phyloP scores from a whole-genome alignment of 2,329 filamentous ascomycete species.

The Calonectria pseudoturangicola region DNA sequence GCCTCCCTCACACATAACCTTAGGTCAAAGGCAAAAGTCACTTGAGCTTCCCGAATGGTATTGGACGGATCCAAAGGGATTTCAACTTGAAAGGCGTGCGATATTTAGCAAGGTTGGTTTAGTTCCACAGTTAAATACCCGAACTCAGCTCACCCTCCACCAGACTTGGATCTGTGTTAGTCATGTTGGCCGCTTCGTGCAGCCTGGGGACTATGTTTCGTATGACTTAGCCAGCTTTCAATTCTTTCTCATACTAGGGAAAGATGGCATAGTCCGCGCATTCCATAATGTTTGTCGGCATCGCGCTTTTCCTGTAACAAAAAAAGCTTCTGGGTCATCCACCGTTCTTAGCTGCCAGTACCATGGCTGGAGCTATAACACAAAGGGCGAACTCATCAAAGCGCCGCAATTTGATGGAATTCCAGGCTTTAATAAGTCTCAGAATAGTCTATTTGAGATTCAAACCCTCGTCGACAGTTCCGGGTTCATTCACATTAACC shows the following conservation, averaged over 20 bases:
- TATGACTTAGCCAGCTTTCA: slow-evolving; percentile 60
- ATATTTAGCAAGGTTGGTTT: slow-evolving; percentile 58
- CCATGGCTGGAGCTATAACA: slow-evolving; percentile 67
- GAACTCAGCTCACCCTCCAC: slow-evolving; percentile 40
- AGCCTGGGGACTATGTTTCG: slow-evolving; percentile 60
- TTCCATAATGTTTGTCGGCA: slow-evolving; percentile 68
- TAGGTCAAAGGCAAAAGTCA: not conserved
- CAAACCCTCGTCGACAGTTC: slow-evolving; percentile 15
- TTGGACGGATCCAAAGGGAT: slow-evolving; percentile 57
- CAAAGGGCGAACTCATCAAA: slow-evolving; percentile 64
- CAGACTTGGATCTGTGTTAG: slow-evolving; percentile 62
- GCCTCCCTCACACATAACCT: not conserved
- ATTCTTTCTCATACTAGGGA: slow-evolving; percentile 61
- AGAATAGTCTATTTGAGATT: slow-evolving; percentile 53
- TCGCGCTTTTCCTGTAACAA: slow-evolving; percentile 64
- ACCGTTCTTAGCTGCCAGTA: slow-evolving; percentile 65
- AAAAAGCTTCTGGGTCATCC: slow-evolving; percentile 60
- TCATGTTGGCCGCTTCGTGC: slow-evolving; percentile 59
- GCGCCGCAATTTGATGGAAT: slow-evolving; percentile 64
- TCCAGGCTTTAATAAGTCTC: slow-evolving; percentile 60
- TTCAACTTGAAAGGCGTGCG: slow-evolving; percentile 65
- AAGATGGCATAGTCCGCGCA: slow-evolving; percentile 52
- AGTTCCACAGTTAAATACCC: not conserved
- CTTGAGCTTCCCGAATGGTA: slow-evolving; percentile 26
- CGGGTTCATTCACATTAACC: slow-evolving; percentile 39